A percentile compares a stretch with the other conserved stretches of the same genome.
Evolutionary conservation across 2,329 filamentous ascomycete species (phyloP).

Genomic region (Trichocomaceae sp.): DNA sequence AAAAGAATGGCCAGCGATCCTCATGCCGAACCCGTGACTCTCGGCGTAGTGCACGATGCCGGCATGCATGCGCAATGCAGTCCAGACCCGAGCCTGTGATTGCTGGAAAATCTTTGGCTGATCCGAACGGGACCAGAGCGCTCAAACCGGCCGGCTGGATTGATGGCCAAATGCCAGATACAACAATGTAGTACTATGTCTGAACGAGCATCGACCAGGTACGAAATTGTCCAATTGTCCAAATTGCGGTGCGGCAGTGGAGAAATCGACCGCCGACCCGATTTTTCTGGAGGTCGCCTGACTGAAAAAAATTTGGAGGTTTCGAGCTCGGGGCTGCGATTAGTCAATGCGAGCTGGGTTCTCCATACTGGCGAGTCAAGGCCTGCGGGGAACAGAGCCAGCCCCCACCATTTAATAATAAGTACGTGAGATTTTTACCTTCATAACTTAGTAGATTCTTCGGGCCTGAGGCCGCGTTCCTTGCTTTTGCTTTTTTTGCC

Average conservation of each 20-base stretch:
- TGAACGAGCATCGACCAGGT: not conserved
- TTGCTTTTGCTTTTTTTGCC: not conserved
- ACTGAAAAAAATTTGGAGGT: constrained; percentile 22
- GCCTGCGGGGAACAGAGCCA: not conserved
- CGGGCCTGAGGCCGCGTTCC: not conserved
- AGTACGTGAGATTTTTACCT: not conserved
- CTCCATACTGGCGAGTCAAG: not conserved
- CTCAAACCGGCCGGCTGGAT: not conserved
- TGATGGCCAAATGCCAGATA: too few relatives aligned
- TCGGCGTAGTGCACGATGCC: not conserved
- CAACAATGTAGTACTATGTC: not conserved
- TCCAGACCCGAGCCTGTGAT: constrained; percentile 12
- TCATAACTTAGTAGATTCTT: too few relatives aligned
- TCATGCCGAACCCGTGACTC: not conserved
- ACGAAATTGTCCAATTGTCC: not conserved
- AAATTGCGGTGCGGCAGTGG: not conserved
- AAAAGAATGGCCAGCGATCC: not conserved
- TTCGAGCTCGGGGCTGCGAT: not conserved
- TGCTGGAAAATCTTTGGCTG: constrained; percentile 9
- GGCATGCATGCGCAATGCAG: not conserved
- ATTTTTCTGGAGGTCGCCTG: constrained; percentile 22
- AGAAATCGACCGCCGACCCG: constrained; percentile 7
- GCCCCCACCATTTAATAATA: not conserved
- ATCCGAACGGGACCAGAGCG: not conserved
- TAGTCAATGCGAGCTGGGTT: not conserved